These are phyloP conservation scores for Meyerozyma smithsonii DNA, from an alignment of 1,139 yeast species.

Conservation along the genomic window DNA sequence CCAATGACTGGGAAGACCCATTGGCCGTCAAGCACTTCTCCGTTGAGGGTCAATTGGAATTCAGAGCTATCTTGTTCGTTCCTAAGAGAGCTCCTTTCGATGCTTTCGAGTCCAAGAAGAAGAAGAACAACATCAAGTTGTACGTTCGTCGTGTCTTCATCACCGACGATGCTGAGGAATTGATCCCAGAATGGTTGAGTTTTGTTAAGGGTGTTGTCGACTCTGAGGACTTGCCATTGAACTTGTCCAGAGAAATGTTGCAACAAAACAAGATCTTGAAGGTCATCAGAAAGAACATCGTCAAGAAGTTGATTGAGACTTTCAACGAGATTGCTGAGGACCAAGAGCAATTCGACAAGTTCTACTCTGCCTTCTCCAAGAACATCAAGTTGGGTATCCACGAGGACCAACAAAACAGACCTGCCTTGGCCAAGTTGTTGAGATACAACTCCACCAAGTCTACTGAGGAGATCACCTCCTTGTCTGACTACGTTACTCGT, in stretches of 20 bases:
- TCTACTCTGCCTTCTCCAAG: constrained; percentile 97
- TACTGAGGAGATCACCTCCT: constrained; percentile 87
- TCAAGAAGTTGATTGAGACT: constrained; percentile 97
- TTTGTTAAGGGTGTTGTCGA: constrained; percentile 99
- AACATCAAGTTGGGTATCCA: constrained; percentile 98
- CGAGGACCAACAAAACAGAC: constrained; percentile 98
- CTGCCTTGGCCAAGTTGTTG: constrained; percentile 89
- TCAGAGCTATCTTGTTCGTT: constrained; percentile 94
- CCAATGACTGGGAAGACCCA: constrained; percentile 99
- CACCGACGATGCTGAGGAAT: constrained; percentile 98
- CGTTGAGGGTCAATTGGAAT: constrained; percentile 99
- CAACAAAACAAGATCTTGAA: constrained; percentile 99
- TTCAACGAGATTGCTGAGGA: constrained; percentile 99
- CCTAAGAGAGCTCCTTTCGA: constrained; percentile 99
- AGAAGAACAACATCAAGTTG: constrained; percentile 97
- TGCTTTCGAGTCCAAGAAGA: constrained; percentile 95
- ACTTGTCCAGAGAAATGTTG: constrained; percentile 99
- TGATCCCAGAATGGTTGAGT: constrained; percentile 98
- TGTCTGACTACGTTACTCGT: constrained; percentile 96
- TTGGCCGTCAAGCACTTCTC: constrained; percentile 99
- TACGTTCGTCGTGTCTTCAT: constrained; percentile 99
- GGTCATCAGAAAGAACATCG: constrained; percentile 98
- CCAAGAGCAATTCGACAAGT: constrained; percentile 96
- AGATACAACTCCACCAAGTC: constrained; percentile 98
- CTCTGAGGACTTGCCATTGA: constrained; percentile 98